Base-by-base conservation (phyloP, 2,329 filamentous ascomycete genomes). In the Bertia moriformis region DNA sequence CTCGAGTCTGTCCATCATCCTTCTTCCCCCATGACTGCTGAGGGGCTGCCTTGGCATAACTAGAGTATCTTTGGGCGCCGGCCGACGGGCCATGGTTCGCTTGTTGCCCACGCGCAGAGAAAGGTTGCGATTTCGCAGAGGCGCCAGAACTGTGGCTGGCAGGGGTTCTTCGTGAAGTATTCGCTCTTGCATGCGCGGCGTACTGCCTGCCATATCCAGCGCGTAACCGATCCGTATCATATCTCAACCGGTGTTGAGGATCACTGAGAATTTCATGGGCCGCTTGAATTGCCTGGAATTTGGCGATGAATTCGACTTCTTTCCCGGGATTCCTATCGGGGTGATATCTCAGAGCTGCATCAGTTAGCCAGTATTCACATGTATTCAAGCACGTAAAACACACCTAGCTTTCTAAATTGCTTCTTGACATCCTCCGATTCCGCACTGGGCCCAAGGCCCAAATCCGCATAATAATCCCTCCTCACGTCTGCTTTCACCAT, bases 251-350 rank as follows among this genome's bases (percentile, higher is more conserved):
- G 41, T 56, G 50, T 32, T 38, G 24, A 4, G 49, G 38, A 40
- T 56, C 53, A 45, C 63, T 69, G 36, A 84, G 63, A 38, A 84
- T 65, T 53, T 83, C 79, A 47, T 83, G 71, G 24, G 79, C 79
- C 5, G 76, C 71, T 56, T 83, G 77, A 33, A 84, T 81, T 35
- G 69, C 69, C 55, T 83, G 79, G 48, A 84, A 84, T 49, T 76
- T 78, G 24, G 74, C 63, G 32, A 73, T 74, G 46, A 72, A 74
- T 50, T 82, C 78, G 40, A 62, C 54, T 58, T 83, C 79, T 49
- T 67, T 69, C 35, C 79, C 79, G 17, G 74, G 75, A 51, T 84
- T 83, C 42, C 78, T 70, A 54, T 84, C 79, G 15, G 79, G 79
- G 51, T 84, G 79, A 49, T 74, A 82, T 50, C 72, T 70, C 37